Evolutionary conservation across 306 rosid species (phyloP).

Genomic region (Inga leiocalycina): DNA sequence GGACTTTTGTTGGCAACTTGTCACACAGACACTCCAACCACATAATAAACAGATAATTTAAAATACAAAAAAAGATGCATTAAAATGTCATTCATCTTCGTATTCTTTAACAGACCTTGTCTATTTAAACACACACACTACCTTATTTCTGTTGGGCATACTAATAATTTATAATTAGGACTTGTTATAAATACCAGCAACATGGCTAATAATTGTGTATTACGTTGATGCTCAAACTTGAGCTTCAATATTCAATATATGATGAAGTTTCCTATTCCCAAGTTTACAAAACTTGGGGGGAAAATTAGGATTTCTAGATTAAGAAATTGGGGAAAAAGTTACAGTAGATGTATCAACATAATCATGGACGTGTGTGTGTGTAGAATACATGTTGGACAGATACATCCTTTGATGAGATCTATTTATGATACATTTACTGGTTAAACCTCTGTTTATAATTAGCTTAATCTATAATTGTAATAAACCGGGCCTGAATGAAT

Average conservation of each 20-base stretch:
- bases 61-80: background rate
- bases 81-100: background rate
- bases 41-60: background rate
- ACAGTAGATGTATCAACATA: background rate
- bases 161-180: background rate
- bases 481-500: background rate
- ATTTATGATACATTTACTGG: too few relatives aligned
- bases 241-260: conserved; percentile 14
- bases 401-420: background rate
- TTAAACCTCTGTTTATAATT: background rate
- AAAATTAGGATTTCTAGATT: background rate
- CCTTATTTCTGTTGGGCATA: background rate
- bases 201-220: background rate
- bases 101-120: background rate
- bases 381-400: background rate
- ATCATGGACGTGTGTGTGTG: background rate
- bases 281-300: background rate
- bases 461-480: background rate
- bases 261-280: background rate
- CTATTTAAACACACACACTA: too few relatives aligned
- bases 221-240: conserved; percentile 5
- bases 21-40: background rate
- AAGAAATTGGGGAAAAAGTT: background rate
- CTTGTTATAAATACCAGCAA: background rate
- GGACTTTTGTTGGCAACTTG: background rate